A percentile compares a stretch with the other conserved stretches of the same genome.
Evolutionary conservation across 148 eudicot genomes (phyloP).

Genomic region (Gaultheria prostrata): DNA sequence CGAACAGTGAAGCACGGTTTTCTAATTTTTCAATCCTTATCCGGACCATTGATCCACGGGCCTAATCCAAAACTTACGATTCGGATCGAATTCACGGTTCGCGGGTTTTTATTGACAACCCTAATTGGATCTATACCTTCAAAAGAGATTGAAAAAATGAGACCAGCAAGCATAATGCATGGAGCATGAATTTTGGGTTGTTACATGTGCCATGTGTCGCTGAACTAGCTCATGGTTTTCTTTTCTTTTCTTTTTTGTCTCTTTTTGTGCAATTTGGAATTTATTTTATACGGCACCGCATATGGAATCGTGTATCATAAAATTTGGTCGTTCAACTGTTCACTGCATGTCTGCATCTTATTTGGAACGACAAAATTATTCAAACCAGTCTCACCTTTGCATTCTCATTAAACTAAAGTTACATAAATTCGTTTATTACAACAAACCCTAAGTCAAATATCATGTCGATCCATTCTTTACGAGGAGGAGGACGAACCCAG

Average conservation of each 20-base stretch:
- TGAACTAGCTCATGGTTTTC: neutral
- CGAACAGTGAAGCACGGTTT: no score
- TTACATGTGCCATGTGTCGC: slow-evolving; percentile 14
- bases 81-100: no score
- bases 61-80: no score
- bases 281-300: neutral
- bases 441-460: neutral
- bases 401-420: neutral
- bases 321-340: slow-evolving; percentile 13
- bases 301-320: neutral
- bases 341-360: neutral
- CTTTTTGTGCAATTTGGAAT: neutral
- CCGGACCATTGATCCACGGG: no score
- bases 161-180: slow-evolving; percentile 20
- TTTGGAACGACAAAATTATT: neutral
- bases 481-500: no score
- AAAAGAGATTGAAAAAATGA: neutral
- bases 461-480: neutral
- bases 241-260: neutral
- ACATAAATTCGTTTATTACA: neutral
- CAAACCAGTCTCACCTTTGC: neutral
- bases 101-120: no score
- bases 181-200: neutral
- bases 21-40: no score
- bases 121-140: neutral